Conservation (phyloP, 2,329 filamentous ascomycete species). For the Thyridium curvatum region DNA sequence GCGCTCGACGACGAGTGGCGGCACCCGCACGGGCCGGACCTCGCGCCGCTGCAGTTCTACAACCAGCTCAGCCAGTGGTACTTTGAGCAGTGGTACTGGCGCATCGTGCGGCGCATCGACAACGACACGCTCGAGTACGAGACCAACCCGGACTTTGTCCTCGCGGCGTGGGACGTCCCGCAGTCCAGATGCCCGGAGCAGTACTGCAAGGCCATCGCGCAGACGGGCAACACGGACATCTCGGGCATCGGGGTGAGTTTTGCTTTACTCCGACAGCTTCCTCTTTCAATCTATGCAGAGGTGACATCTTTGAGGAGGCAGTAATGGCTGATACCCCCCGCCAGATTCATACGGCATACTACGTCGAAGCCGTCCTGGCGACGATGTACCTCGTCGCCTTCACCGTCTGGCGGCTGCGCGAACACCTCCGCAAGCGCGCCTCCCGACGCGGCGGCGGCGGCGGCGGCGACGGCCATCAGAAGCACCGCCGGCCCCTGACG, state of each 20-base stretch:
- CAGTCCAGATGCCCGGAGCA: conserved; percentile 3
- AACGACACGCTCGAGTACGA: conserved; percentile 2
- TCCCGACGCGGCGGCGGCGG: background rate
- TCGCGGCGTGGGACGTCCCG: background rate
- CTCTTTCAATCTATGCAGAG: background rate
- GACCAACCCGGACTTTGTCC: conserved; percentile 3
- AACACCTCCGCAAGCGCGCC: background rate
- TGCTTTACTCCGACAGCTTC: background rate
- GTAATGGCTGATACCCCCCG: too few relatives aligned
- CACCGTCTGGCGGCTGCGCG: conserved; percentile 5
- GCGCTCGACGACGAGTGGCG: background rate
- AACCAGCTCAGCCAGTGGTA: conserved; percentile 5
- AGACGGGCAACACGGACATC: conserved; percentile 13
- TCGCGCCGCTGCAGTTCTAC: background rate
- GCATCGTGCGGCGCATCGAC: background rate
- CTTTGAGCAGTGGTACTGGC: background rate
- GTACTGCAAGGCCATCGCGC: conserved; percentile 12
- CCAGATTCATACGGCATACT: conserved; percentile 9
- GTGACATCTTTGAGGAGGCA: too few relatives aligned
- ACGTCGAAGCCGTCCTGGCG: conserved; percentile 9
- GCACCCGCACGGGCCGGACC: background rate
- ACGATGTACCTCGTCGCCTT: conserved; percentile 9
- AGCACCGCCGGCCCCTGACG: background rate
- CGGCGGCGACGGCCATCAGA: background rate
- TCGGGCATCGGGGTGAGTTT: conserved; percentile 11